Conservation (phyloP, 2,329 filamentous ascomycete genomes). For the Trichoderma breve region DNA sequence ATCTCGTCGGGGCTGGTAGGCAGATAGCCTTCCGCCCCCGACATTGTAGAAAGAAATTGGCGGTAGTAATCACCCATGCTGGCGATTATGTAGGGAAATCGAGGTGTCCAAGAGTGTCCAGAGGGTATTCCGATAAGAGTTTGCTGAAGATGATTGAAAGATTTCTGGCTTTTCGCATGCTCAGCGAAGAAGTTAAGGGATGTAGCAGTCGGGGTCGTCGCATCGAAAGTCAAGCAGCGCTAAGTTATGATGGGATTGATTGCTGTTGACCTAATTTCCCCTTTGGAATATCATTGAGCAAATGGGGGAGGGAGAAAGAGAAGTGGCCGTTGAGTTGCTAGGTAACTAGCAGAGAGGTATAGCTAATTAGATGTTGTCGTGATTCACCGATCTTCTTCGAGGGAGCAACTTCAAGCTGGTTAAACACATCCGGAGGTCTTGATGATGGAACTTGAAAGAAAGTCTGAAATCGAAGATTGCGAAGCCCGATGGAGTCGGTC, state of each 20-base stretch:
- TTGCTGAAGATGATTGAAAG: background rate
- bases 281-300: background rate
- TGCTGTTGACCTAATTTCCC: background rate
- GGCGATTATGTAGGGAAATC: slow-evolving; percentile 9
- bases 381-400: background rate
- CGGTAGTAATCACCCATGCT: slow-evolving; percentile 58
- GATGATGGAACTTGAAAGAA: background rate
- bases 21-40: slow-evolving; percentile 42
- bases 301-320: background rate
- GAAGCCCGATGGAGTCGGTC: background rate
- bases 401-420: background rate
- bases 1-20: slow-evolving; percentile 41
- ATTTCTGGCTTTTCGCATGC: slow-evolving; percentile 14
- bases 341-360: background rate
- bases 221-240: slow-evolving; percentile 11
- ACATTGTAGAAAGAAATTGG: slow-evolving; percentile 54
- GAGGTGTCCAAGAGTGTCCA: slow-evolving; percentile 6
- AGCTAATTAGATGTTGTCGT: background rate
- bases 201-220: slow-evolving; percentile 10
- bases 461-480: background rate
- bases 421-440: background rate
- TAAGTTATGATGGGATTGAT: background rate
- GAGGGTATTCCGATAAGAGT: background rate
- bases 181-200: background rate
- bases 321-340: background rate